Base-by-base conservation (phyloP, 139 green algal genomes). In the Volvox africanus region DNA sequence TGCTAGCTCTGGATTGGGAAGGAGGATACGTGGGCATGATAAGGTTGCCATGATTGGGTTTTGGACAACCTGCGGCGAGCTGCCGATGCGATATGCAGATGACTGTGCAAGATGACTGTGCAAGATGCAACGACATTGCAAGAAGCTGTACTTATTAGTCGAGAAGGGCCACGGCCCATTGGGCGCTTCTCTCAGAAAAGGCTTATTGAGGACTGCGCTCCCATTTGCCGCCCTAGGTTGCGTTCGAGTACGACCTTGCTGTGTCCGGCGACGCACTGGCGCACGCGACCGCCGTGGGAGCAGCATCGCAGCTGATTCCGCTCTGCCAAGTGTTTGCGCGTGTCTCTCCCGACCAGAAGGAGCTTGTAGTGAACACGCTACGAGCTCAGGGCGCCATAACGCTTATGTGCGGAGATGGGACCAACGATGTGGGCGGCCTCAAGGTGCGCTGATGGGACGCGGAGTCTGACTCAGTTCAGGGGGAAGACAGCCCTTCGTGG, bases 321-420 rank as follows among this genome's bases (percentile, higher is more conserved):
- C 89, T 98, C 78, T 93, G 93, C 11, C 93, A 96, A 93, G 97
- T 99, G 61, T 99, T 98, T 92, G 97, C 97, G 18, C 94, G 97
- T n/a, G 95, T 97, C 61, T 96, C 95, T 5, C 97, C 98, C 14
- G 97, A 99, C 79, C 98, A 99, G 92, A 99, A 99, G 95, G 98
- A 99, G 94, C 89, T 97, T n/a, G 96, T 99, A 28, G 87, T 99
- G n/a, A 95, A 94, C n/a, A 95, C 99, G 80, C 93, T 98, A 24
- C 86, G 92, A 6, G 87, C 73, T 20, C 87, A 88, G 24, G 98
- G 97, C 61, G 93, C 92, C 86, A 93, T 92, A 0, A 98, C 97
- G 44, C 96, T 99, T 17, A 99, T 99, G 98, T 99, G 97, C 88
- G 98, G 98, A 21, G 98, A 99, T 84, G 98, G 98, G 73, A 99